Evolutionary conservation across 345 rosid genomes (phyloP), one percentile per base, ranked within the genome.

Genomic region (Gossypium ekmanianum): DNA sequence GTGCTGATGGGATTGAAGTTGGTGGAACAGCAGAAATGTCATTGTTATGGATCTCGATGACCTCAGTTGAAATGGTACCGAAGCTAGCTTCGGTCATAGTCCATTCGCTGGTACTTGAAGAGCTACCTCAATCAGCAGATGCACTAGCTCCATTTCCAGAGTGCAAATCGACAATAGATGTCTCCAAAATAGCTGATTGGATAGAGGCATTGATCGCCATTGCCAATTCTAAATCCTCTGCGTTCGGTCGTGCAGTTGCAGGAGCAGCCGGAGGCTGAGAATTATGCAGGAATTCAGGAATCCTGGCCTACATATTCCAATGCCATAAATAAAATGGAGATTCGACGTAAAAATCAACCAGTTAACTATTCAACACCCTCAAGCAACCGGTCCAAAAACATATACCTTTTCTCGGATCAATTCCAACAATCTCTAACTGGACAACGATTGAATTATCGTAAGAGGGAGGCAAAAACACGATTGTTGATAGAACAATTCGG

Each of bases 181-280:
- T 64, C 75, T 83, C 89, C 11, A 69, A 78, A 79, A 76, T 80
- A 47, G 84, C 78, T 51, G 93, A 80, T 75, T 91, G 98, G 81
- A 91, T 78, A 63, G 98, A 91, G 52, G 93, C 92, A 79, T 84
- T 87, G 72, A 89, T 80, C 68, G 93, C 98, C 91, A 86, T 87
- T 73, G 88, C 92, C 63, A 87, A 79, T 75, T 88, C 93, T 64
- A 81, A 43, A 74, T 91, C 98, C 78, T 85, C 91, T 12, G 83
- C 73, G 20, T 83, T 71, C 22, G 83, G 85, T 27, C 94, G 96
- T 57, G 97, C 97, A 75, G 97, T 88, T 61, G 93, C 96, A 73
- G 75, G 56, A 34, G 39, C 39, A 4, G 39, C 39, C 39, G 39
- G 39, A 4, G 39, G 39, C 71, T 76, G 83, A n/a, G 85, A 70